Percentiles rank a stretch among this genome's conserved stretches.
phyloP scores from a whole-genome alignment of 169 alveolate genomes.

The Sarcocystis neurona region DNA sequence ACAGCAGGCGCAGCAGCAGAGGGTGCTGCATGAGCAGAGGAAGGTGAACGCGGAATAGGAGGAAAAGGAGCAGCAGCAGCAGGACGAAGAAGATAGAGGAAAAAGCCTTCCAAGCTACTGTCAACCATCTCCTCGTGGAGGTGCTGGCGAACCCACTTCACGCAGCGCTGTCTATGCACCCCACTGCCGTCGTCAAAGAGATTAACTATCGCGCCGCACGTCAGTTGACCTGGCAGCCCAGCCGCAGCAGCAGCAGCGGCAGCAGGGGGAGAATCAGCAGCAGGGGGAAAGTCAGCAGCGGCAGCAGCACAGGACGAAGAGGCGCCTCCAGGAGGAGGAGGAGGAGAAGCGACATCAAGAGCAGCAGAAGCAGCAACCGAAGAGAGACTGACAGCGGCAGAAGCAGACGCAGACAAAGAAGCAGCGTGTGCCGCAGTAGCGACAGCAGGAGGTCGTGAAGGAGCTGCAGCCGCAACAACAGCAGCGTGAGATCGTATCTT shows the following conservation, averaged over 20 bases:
- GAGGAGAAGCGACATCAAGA: not conserved
- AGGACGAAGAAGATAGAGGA: not conserved
- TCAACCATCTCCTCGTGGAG: slow-evolving; percentile 9
- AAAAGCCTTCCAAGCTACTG: slow-evolving; percentile 19
- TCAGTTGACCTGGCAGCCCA: not conserved
- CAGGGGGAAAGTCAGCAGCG: not conserved
- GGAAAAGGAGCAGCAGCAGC: not conserved
- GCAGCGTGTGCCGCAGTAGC: not conserved
- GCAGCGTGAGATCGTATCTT: too few species aligned
- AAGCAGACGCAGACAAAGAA: not conserved
- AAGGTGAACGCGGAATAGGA: too few species aligned
- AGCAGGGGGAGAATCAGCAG: not conserved
- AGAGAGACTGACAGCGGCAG: not conserved
- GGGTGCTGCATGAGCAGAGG: too few species aligned
- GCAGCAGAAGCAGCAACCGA: not conserved
- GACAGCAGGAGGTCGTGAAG: not conserved
- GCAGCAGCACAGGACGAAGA: not conserved
- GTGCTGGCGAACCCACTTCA: slow-evolving; percentile 31
- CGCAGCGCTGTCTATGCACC: slow-evolving; percentile 35
- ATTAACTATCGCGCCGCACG: not conserved
- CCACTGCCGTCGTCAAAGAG: slow-evolving; percentile 31
- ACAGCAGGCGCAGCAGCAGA: too few species aligned
- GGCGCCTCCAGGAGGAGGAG: not conserved
- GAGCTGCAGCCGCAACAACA: too few species aligned
- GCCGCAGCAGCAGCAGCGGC: not conserved